These are phyloP conservation scores for Heliosperma pusillum DNA, from an alignment of 148 eudicot species.

Conservation along the genomic window DNA sequence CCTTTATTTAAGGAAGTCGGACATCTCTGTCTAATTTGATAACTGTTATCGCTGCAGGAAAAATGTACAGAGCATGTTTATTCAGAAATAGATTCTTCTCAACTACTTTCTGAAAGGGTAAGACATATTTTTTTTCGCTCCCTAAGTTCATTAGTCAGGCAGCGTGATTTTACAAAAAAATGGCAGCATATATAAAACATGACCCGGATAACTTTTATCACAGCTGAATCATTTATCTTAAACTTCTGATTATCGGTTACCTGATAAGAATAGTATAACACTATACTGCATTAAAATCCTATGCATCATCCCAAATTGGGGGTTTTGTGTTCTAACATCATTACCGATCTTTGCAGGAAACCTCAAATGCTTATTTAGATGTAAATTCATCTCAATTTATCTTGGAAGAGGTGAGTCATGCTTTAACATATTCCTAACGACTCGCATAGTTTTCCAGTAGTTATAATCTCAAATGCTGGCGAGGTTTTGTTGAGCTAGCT, in stretches of 20 bases:
- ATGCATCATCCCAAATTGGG: not conserved
- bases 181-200: no score
- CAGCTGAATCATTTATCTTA: no score
- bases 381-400: constrained; percentile 15
- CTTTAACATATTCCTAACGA: not conserved
- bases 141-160: not conserved
- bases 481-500: no score
- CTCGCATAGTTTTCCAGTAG: not conserved
- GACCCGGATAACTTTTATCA: no score
- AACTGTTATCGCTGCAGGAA: constrained; percentile 17
- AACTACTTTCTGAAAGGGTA: constrained; percentile 16
- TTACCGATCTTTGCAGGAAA: constrained; percentile 25
- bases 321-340: not conserved
- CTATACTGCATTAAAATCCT: not conserved
- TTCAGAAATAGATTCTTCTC: constrained; percentile 20
- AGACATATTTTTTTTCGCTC: not conserved
- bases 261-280: not conserved
- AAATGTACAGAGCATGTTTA: not conserved
- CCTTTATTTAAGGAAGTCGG: not conserved
- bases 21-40: constrained; percentile 1
- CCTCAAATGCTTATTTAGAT: constrained; percentile 15
- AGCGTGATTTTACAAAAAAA: not conserved
- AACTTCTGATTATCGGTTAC: no score
- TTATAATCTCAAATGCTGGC: not conserved
- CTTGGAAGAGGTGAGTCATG: constrained; percentile 20